phyloP scores from a whole-genome alignment of 1,139 yeast genomes.

The Zygotorulaspora mrakii region DNA sequence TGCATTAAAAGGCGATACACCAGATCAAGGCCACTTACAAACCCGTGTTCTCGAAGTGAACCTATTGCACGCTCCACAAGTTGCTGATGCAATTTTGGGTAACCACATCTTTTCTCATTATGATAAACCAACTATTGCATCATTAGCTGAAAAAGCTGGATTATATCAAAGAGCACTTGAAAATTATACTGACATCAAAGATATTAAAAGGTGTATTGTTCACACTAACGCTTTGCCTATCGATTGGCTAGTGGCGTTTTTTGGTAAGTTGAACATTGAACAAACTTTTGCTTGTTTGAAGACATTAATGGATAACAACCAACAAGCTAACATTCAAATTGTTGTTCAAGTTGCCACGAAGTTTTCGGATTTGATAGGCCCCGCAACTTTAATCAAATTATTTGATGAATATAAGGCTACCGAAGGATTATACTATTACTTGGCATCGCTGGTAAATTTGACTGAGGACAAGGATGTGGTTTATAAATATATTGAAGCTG shows the following conservation, averaged over 20 bases:
- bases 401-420: slow-evolving; percentile 90
- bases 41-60: slow-evolving; percentile 92
- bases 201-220: slow-evolving; percentile 89
- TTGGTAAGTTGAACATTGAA: slow-evolving; percentile 91
- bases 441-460: slow-evolving; percentile 87
- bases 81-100: slow-evolving; percentile 97
- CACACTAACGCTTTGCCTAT: slow-evolving; percentile 82
- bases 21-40: slow-evolving; percentile 94
- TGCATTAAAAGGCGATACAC: slow-evolving; percentile 89
- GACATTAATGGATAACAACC: slow-evolving; percentile 76
- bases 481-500: slow-evolving; percentile 91
- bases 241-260: slow-evolving; percentile 91
- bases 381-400: slow-evolving; percentile 75
- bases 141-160: slow-evolving; percentile 91
- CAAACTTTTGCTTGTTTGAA: slow-evolving; percentile 85
- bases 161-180: slow-evolving; percentile 92
- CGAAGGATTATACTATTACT: slow-evolving; percentile 92
- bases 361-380: slow-evolving; percentile 90
- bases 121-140: slow-evolving; percentile 90
- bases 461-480: slow-evolving; percentile 95
- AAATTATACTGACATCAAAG: slow-evolving; percentile 90
- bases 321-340: slow-evolving; percentile 86
- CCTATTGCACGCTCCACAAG: slow-evolving; percentile 95
- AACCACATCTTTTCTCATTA: slow-evolving; percentile 94
- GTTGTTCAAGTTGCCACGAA: slow-evolving; percentile 96